Base-by-base conservation (phyloP, 306 rosid genomes). In the Neltuma alba region DNA sequence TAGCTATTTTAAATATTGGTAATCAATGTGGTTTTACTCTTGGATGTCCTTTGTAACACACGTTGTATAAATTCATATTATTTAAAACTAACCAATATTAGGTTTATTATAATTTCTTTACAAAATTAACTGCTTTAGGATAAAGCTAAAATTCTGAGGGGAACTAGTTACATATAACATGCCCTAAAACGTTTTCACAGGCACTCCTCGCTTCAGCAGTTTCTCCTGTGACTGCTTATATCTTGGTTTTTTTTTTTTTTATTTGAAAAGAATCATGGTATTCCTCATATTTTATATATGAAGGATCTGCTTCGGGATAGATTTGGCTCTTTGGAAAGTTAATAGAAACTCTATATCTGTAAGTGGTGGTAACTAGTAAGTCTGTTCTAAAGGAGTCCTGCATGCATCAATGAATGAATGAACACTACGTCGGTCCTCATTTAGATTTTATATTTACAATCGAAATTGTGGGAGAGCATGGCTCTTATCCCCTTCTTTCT, bases 241-340 rank as follows among this genome's bases (percentile, higher is more conserved):
- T 68, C 64, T 72, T 21, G 31, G 11, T 21, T 67, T 85, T 75
- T n/a, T n/a, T n/a, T n/a, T n/a, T n/a, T n/a, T 44, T 33, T 18
- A 1, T n/a, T 20, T 52, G n/a, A n/a, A n/a, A n/a, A n/a, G n/a
- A 7, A 48, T 70, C 44, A 57, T 76, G 57, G 13, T 68, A 37
- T 67, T 15, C 71, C 33, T 72, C 57, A 9, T 57, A 13, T 77
- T 85, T 84, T 48, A 33, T 76, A 23, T 76, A 69, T 54, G 82
- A 76, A 93, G 98, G 68, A 20, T 65, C 6, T 33, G 12, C 6
- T 55, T 23, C 36, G 4, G 36, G 2, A 5, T 4, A 33, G 4
- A 5, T 33, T 5, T 33, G 4, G 36, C 36, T 33, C n/a, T n/a
- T n/a, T n/a, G n/a, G n/a, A n/a, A n/a, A n/a, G n/a, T n/a, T n/a